These are phyloP conservation scores for Verticillium longisporum DNA, from an alignment of 2,329 filamentous ascomycete species.

Conservation along the genomic window DNA sequence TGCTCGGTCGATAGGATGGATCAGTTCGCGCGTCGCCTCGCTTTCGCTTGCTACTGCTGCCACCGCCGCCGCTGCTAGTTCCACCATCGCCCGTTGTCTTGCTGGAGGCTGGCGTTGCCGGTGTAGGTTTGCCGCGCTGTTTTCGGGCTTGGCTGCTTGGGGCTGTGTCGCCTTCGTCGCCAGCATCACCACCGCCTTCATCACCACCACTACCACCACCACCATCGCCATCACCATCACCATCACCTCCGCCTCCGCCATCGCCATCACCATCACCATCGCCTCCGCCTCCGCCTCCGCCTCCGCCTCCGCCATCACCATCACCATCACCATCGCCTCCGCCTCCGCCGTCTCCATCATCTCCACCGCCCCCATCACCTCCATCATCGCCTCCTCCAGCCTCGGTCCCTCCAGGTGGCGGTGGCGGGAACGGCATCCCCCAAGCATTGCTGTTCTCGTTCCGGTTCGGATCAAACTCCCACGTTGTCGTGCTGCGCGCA, in stretches of 20 bases:
- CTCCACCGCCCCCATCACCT: too few relatives aligned
- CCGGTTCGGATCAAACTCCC: constrained; percentile 24
- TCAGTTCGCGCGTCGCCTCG: neutral
- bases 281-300: too few relatives aligned
- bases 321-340: too few relatives aligned
- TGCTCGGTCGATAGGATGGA: neutral
- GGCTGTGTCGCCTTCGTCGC: neutral
- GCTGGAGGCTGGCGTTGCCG: neutral
- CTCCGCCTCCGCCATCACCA: too few relatives aligned
- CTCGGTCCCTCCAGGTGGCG: too few relatives aligned
- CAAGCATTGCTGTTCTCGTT: constrained; percentile 14
- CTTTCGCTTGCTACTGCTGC: neutral
- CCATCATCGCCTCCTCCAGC: too few relatives aligned
- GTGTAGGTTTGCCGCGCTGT: too few relatives aligned
- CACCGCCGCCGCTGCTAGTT: neutral
- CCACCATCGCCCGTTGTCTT: neutral
- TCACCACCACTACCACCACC: neutral
- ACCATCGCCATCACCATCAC: neutral
- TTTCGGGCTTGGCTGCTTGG: too few relatives aligned
- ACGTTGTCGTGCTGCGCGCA: constrained; percentile 12
- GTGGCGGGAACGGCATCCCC: constrained; percentile 2
- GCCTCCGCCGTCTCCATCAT: too few relatives aligned
- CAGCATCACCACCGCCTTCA: neutral
- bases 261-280: too few relatives aligned
- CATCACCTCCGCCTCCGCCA: too few relatives aligned